Evolutionary conservation across 2,329 filamentous ascomycete genomes (phyloP), one percentile per base, ranked within the genome.

Genomic region (Phialophora verrucosa): DNA sequence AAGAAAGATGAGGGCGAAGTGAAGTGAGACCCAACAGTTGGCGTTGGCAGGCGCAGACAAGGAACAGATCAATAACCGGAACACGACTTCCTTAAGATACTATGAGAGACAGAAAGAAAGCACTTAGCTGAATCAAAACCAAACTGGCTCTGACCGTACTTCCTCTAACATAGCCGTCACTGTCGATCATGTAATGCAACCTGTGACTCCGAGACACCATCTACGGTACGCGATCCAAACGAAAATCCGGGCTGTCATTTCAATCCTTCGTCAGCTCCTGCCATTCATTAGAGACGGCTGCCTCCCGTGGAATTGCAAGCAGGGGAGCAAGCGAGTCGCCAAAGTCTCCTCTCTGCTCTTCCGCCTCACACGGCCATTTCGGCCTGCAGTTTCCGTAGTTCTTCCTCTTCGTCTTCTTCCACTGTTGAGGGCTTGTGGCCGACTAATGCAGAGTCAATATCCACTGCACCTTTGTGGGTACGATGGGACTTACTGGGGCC

Each of bases 341-440:
- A 23, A 17, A 14, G 29, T 8, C 10, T 44, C 35, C 11, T 29
- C n/a, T 27, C 20, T 58, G 55, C 20, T 17, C 14, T 25, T 25
- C 50, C 20, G 57, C 75, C 20, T 80, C 79, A 96, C 90, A 97
- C 97, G 71, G 93, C 93, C 94, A 98, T 98, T 80, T 97, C 94
- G 42, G 92, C 93, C 78, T 96, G 93, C 73, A 99, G 80, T 81
- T 95, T 97, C 79, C 90, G 88, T 76, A 98, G 83, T 82, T 98
- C 94, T 74, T 90, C 94, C 79, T 98, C 94, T 77, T 98, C 95
- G 84, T 98, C 94, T 78, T 97, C 93, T 78, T 97, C 92, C 76
- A 91, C 88, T 77, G 68, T 77, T 75, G 72, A 63, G 56, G 55
- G 66, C 42, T 63, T 65, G 81, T 71, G 82, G 78, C 81, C 77